Evolutionary conservation across 129 eudicot genomes (phyloP).

Genomic region (Smallanthus sonchifolius): DNA sequence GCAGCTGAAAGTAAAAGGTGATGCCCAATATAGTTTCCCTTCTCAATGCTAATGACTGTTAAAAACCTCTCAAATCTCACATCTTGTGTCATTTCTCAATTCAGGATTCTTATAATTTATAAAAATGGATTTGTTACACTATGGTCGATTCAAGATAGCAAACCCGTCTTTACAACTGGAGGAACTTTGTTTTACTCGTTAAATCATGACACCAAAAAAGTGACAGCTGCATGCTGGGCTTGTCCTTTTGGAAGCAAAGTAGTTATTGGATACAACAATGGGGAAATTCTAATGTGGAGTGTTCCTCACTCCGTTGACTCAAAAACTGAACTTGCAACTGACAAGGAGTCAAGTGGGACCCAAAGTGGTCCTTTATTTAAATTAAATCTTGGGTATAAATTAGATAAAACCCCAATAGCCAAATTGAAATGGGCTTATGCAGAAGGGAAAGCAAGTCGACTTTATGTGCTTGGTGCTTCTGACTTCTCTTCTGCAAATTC

Average conservation of each 20-base stretch:
- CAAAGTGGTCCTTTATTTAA: conserved; percentile 60
- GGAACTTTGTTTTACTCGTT: conserved; percentile 45
- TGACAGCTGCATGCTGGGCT: conserved; percentile 91
- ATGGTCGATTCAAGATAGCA: conserved; percentile 86
- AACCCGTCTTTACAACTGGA: conserved; percentile 55
- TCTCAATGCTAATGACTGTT: background rate
- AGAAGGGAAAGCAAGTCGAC: conserved; percentile 78
- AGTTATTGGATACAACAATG: conserved; percentile 82
- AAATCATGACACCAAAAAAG: conserved; percentile 66
- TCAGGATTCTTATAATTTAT: conserved; percentile 81
- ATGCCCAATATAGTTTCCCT: conserved; percentile 6
- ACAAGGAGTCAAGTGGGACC: conserved; percentile 31
- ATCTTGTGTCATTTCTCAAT: conserved; percentile 13
- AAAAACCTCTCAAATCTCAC: conserved; percentile 18
- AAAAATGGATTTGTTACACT: conserved; percentile 60
- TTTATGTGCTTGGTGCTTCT: conserved; percentile 72
- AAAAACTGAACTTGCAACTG: conserved; percentile 30
- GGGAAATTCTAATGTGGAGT: conserved; percentile 79
- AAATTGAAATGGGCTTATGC: conserved; percentile 62
- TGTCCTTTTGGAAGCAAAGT: conserved; percentile 88
- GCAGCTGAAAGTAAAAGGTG: conserved; percentile 83
- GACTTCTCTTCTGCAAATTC: conserved; percentile 54
- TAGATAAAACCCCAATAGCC: conserved; percentile 75
- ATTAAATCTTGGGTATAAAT: conserved; percentile 85
- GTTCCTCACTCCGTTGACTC: conserved; percentile 40